A percentile compares a stretch with the other conserved stretches of the same genome.
Evolutionary conservation across 352 stramenopile species (phyloP).

Genomic region (Pythium pyrilobum): DNA sequence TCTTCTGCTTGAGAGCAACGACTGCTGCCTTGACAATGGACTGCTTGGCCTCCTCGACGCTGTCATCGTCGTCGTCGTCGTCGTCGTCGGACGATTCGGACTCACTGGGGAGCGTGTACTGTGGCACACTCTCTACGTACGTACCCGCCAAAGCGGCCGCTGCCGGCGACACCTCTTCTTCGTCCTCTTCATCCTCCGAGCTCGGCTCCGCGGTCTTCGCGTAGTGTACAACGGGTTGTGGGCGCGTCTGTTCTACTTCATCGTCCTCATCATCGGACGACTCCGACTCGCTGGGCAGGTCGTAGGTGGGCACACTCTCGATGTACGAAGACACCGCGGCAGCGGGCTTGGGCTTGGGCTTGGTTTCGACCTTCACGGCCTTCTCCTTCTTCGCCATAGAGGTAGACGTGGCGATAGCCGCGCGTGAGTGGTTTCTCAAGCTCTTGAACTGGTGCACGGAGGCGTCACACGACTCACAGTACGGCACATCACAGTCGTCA

Average conservation of each 20-base stretch:
- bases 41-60: conserved; percentile 15
- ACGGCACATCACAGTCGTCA: conserved; percentile 50
- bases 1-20: conserved; percentile 5
- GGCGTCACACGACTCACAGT: conserved; percentile 48
- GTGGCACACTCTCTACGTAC: conserved; percentile 57
- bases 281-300: conserved; percentile 21
- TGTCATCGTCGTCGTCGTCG: conserved; percentile 20
- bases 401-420: neutral
- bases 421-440: conserved; percentile 41
- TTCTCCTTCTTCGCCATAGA: conserved; percentile 15
- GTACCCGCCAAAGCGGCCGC: conserved; percentile 9
- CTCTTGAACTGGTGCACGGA: conserved; percentile 76
- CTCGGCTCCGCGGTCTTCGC: neutral
- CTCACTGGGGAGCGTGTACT: conserved; percentile 52
- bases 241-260: neutral
- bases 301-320: conserved; percentile 20
- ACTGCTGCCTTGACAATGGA: conserved; percentile 7
- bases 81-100: conserved; percentile 34
- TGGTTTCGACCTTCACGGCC: neutral
- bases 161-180: neutral
- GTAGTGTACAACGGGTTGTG: neutral
- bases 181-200: conserved; percentile 12
- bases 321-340: conserved; percentile 9
- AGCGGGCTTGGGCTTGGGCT: neutral
- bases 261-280: conserved; percentile 14